Evolutionary conservation across 2,329 filamentous ascomycete species (phyloP).

Genomic region (Penicillium corylophilum): DNA sequence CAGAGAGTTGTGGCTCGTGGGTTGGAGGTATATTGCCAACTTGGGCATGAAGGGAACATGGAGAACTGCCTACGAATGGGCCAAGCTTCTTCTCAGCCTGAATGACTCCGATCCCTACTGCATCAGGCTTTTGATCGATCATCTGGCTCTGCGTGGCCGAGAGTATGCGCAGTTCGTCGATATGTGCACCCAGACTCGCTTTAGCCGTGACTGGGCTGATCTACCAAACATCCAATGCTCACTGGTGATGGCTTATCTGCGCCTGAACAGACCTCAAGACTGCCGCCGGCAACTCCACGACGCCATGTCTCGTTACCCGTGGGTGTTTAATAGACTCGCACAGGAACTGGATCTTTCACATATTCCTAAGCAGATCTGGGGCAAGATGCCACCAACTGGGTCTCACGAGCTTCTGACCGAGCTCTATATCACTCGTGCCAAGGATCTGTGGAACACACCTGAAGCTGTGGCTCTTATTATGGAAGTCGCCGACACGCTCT

Average conservation of each 20-base stretch:
- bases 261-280: constrained; percentile 65
- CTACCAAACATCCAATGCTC: constrained; percentile 74
- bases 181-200: constrained; percentile 55
- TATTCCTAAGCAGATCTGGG: constrained; percentile 80
- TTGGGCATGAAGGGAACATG: constrained; percentile 89
- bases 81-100: constrained; percentile 76
- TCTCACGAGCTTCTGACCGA: constrained; percentile 69
- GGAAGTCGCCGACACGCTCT: constrained; percentile 62
- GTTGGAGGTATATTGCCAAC: constrained; percentile 83
- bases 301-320: constrained; percentile 74
- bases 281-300: constrained; percentile 64
- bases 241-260: constrained; percentile 71
- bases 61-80: constrained; percentile 90
- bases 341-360: constrained; percentile 74
- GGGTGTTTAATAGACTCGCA: constrained; percentile 79
- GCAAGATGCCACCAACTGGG: constrained; percentile 64
- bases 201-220: constrained; percentile 53
- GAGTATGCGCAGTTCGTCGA: constrained; percentile 75
- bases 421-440: constrained; percentile 72
- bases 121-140: constrained; percentile 76
- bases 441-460: constrained; percentile 82
- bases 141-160: constrained; percentile 76
- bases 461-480: constrained; percentile 68
- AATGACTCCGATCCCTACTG: constrained; percentile 79
- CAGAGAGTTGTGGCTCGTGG: constrained; percentile 86